Conservation (phyloP, 2,329 filamentous ascomycete species). For the Mariannaea sp. region DNA sequence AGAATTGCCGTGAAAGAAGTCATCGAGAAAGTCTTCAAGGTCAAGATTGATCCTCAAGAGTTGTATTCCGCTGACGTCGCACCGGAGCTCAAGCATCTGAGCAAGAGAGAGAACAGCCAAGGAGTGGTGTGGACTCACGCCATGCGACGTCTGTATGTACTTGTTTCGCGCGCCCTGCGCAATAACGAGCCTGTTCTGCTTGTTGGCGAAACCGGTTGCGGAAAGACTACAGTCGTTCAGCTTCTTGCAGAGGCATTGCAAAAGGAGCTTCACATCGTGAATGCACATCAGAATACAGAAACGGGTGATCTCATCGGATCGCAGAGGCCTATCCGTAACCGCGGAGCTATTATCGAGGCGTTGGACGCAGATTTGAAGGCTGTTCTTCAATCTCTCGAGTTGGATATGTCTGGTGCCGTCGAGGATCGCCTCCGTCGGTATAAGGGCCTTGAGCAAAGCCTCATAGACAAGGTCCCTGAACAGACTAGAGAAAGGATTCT, state of each 20-base stretch:
- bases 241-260: conserved; percentile 80
- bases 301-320: conserved; percentile 97
- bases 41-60: conserved; percentile 73
- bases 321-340: conserved; percentile 87
- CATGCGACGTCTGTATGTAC: conserved; percentile 87
- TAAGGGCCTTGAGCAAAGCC: conserved; percentile 51
- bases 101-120: conserved; percentile 55
- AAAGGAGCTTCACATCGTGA: conserved; percentile 84
- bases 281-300: conserved; percentile 97
- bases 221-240: conserved; percentile 96
- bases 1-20: conserved; percentile 81
- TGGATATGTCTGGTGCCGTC: conserved; percentile 48
- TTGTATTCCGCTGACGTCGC: conserved; percentile 71
- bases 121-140: conserved; percentile 92
- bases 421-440: conserved; percentile 65
- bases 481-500: conserved; percentile 54
- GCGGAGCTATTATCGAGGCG: conserved; percentile 70
- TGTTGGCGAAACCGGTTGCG: conserved; percentile 95
- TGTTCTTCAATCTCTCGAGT: conserved; percentile 49
- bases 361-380: conserved; percentile 65
- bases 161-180: conserved; percentile 83
- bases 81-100: conserved; percentile 58
- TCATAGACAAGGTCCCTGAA: conserved; percentile 53
- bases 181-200: conserved; percentile 94
- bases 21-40: conserved; percentile 89